Conservation (phyloP, 768 basidiomycete genomes). For the Mycena haematopus region DNA sequence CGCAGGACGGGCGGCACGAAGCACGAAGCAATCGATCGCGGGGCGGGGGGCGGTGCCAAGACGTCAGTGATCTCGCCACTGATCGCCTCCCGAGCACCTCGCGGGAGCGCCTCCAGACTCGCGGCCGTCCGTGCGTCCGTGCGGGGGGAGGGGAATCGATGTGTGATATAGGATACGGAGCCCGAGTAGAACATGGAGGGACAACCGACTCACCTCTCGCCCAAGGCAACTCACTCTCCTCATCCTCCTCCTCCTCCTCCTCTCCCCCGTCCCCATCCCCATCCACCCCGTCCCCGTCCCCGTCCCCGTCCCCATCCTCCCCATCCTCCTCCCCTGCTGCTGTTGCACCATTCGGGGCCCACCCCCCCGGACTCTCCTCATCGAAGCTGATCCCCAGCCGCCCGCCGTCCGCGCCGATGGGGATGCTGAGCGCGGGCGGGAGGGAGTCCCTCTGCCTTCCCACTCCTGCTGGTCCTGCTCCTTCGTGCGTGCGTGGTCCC, state of each 20-base stretch:
- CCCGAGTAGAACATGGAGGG: not conserved
- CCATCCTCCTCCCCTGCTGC: too few relatives aligned
- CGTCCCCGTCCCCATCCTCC: constrained; percentile 48
- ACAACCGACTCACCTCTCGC: constrained; percentile 17
- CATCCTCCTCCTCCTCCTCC: constrained; percentile 28
- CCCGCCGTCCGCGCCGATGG: constrained; percentile 62
- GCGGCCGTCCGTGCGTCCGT: too few relatives aligned
- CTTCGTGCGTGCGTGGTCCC: too few relatives aligned
- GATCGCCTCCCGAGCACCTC: too few relatives aligned
- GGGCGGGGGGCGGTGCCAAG: too few relatives aligned
- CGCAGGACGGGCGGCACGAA: not conserved
- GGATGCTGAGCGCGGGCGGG: constrained; percentile 44
- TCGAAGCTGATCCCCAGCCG: constrained; percentile 64
- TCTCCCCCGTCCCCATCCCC: not conserved
- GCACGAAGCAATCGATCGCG: not conserved
- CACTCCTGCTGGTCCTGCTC: constrained; percentile 24
- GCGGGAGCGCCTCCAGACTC: too few relatives aligned
- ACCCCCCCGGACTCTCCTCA: constrained; percentile 32
- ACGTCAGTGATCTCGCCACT: too few relatives aligned
- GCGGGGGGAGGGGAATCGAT: too few relatives aligned
- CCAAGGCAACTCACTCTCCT: constrained; percentile 32
- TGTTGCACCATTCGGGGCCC: too few relatives aligned
- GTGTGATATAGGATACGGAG: not conserved
- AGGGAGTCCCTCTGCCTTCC: constrained; percentile 1
- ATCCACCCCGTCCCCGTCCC: constrained; percentile 60